phyloP scores from a whole-genome alignment of 2,329 filamentous ascomycete species.

The Epichloe coenophiala region DNA sequence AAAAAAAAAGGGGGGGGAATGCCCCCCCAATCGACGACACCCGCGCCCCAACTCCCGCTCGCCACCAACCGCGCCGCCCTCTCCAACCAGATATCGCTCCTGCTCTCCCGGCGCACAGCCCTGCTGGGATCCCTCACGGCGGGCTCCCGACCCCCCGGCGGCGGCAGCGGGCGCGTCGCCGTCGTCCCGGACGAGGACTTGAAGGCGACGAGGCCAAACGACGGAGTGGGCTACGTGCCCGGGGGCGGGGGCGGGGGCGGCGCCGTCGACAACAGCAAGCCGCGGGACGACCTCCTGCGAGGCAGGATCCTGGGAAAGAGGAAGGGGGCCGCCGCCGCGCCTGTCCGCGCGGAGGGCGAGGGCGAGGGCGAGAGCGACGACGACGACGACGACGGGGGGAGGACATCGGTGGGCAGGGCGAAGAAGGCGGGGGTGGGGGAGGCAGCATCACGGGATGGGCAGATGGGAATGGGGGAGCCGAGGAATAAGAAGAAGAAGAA shows the following conservation, averaged over 20 bases:
- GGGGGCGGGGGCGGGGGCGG: conserved; percentile 13
- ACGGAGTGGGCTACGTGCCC: conserved; percentile 28
- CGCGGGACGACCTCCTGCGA: background rate
- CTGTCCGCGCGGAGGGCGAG: background rate
- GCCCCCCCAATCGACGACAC: background rate
- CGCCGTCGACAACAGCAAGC: conserved; percentile 8
- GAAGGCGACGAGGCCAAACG: conserved; percentile 14
- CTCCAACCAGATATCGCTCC: conserved; percentile 29
- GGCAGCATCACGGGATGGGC: no score
- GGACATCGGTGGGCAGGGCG: conserved; percentile 21
- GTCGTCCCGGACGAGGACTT: background rate
- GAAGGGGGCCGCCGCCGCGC: conserved; percentile 1
- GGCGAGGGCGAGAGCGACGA: no score
- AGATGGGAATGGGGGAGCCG: no score
- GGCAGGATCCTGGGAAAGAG: conserved; percentile 9
- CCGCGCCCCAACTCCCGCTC: conserved; percentile 17
- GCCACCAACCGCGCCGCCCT: conserved; percentile 24
- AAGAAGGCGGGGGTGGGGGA: conserved; percentile 6
- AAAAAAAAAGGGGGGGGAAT: no score
- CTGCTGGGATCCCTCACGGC: conserved; percentile 18
- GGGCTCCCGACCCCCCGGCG: no score
- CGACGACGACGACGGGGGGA: conserved; percentile 24
- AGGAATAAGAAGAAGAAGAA: background rate
- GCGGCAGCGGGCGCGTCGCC: conserved; percentile 4
- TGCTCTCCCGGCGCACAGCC: conserved; percentile 21